Evolutionary conservation across 805 yeast species (phyloP).

Genomic region (Myxozyma vanderwaltii): DNA sequence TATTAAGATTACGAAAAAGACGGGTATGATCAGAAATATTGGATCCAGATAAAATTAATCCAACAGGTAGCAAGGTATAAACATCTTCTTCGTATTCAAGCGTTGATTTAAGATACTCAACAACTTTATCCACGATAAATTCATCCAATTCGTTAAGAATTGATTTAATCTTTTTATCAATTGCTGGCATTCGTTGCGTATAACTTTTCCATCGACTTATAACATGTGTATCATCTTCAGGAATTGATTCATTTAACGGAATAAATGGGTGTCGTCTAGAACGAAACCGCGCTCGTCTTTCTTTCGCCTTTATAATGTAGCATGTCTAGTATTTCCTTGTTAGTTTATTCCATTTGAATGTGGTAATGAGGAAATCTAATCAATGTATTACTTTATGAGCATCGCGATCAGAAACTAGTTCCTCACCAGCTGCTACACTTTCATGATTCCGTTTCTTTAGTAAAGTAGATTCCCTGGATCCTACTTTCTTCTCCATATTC

Average conservation of each 20-base stretch:
- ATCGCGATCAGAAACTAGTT: conserved; percentile 24
- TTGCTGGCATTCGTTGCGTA: not conserved
- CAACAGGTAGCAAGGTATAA: conserved; percentile 36
- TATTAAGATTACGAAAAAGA: conserved; percentile 36
- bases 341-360: not conserved
- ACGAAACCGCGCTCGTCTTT: not conserved
- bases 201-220: conserved; percentile 13
- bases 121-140: not conserved
- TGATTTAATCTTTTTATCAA: not conserved
- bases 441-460: not conserved
- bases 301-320: conserved; percentile 11
- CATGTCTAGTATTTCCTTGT: conserved; percentile 17
- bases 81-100: conserved; percentile 13
- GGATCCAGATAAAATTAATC: conserved; percentile 42
- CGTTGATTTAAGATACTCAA: not conserved
- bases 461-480: not conserved
- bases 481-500: not conserved
- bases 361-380: not conserved
- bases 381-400: conserved; percentile 25
- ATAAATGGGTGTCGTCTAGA: conserved; percentile 10
- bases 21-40: conserved; percentile 43
- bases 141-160: conserved; percentile 12
- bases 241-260: conserved; percentile 10
- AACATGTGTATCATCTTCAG: conserved; percentile 13
- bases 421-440: not conserved